These are phyloP conservation scores for Rhizomucor pusillus DNA, from an alignment of 371 early-diverging fungal species.

Conservation along the genomic window DNA sequence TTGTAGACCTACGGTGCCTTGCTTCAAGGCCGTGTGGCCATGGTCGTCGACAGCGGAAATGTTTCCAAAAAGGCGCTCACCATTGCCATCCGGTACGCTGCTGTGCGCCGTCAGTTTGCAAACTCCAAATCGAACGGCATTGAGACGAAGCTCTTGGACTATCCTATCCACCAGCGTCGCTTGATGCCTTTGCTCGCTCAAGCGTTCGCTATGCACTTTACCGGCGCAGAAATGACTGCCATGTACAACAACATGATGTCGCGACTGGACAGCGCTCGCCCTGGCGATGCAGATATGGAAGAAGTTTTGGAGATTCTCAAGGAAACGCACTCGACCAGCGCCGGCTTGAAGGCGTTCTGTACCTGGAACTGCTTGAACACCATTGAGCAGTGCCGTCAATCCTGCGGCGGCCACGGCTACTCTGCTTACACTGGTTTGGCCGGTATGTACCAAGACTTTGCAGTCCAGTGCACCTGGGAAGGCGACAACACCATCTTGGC, in stretches of 20 bases:
- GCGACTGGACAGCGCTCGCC: slow-evolving; percentile 63
- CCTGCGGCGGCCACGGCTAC: slow-evolving; percentile 93
- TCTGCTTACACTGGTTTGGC: slow-evolving; percentile 89
- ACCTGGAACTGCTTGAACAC: slow-evolving; percentile 87
- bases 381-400: slow-evolving; percentile 89
- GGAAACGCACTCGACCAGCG: slow-evolving; percentile 90
- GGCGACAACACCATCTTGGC: slow-evolving; percentile 91
- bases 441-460: slow-evolving; percentile 84
- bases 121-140: slow-evolving; percentile 41
- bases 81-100: slow-evolving; percentile 89
- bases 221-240: slow-evolving; percentile 77
- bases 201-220: slow-evolving; percentile 89
- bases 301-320: slow-evolving; percentile 76
- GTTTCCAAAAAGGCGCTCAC: slow-evolving; percentile 89
- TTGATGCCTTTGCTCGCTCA: slow-evolving; percentile 88
- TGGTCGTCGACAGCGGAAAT: slow-evolving; percentile 88
- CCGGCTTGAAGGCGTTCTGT: slow-evolving; percentile 94
- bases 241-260: slow-evolving; percentile 81
- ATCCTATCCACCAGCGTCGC: slow-evolving; percentile 91
- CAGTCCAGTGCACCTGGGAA: slow-evolving; percentile 94
- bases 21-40: slow-evolving; percentile 85
- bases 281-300: slow-evolving; percentile 65
- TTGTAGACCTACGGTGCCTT: slow-evolving; percentile 88
- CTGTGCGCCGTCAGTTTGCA: slow-evolving; percentile 88
- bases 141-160: slow-evolving; percentile 90